Base-by-base conservation (phyloP, 75 land plant genomes). In the Pseudotsuga menziesii region DNA sequence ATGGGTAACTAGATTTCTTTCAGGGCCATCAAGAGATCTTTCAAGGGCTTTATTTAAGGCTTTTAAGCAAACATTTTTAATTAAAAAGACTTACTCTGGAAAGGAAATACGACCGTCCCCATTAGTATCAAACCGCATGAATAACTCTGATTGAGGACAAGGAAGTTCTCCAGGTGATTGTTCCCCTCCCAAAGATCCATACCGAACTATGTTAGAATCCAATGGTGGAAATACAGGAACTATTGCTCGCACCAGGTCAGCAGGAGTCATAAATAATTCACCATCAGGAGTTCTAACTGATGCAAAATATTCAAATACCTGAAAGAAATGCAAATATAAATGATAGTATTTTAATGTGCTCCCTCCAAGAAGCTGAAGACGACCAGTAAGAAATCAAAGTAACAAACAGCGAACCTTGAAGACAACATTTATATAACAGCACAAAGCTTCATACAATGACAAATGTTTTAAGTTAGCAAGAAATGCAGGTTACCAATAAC, bases 291-390 rank as follows among this genome's bases (percentile, higher is more conserved):
- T 62, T 55, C 75, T 61, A n/a, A 82, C 12, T 4, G 98, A 90
- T 71, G 98, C 94, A 80, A 94, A 96, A 76, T 96, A 96, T 72
- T 96, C 94, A 88, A 91, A 96, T 5, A 96, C 92, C 98, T 96
- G 84, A 32, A 64, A 48, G 57, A 73, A 11, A 73, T 19, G 32
- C 35, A 54, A 52, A 55, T 16, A 54, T 12, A 52, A 22, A 23
- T 54, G 39, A 20, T 35, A 39, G 23, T 12, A 3, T 69, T 69
- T 41, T 41, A 69, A 13, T 69, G 41, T 48, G 11, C 52, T 35
- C 36, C 20, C 52, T 35, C 36, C 20, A 7, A 19, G 5, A 41
- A 69, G 4, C 72, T n/a, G 39, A 23, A 69, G 13, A 9, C 20
- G 54, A 39, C 41, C 9, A 69, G 23, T 16, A 20, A 16, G 6